Base-by-base conservation (phyloP, 208 protist species). In the Acanthamoeba sp. region DNA sequence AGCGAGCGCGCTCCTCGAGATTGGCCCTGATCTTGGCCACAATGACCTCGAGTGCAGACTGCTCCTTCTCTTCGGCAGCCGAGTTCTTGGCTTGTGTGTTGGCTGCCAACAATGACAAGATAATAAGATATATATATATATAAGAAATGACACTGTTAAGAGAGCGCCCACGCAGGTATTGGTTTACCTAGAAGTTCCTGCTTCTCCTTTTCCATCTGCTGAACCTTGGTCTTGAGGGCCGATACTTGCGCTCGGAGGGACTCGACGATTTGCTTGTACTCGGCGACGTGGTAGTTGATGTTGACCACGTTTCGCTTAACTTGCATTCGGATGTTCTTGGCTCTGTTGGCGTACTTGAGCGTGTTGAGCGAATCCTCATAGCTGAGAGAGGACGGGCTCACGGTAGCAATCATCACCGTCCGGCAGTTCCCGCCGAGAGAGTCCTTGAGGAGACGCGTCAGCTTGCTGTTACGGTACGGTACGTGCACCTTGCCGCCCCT, bases 391-490 rank as follows among this genome's bases (percentile, higher is more conserved):
- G 95, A 97, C 24, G 96, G 95, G 57, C 76, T 95, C 20, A 98
- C 94, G 89, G 98, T 98, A 14, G 98, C 97, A 57, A 98, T 98
- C 97, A 98, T 98, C 16, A 98, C 95, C 12, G 97, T 98, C 40
- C 95, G 90, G 66, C 95, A 97, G 91, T 98, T 98, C 34, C 98
- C 98, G 2, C 98, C 97, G 0, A 99, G 95, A n/a, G 97, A 98
- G 92, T 98, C 98, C 84, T 97, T 98, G 24, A 99, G 93, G 14
- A 99, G 62, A 29, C 98, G 93, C 2, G 98, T 99, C 59, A 99
- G 93, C 94, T 99, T 99, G n/a, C 95, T 97, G 95, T 99, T 95
- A 66, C 98, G 95, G 92, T 98, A 99, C 18, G 98, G 98, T 24
- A 99, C 95, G 91, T 98, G 95, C n/a, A 42, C 42, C 36, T 90